phyloP scores from a whole-genome alignment of 495 filamentous ascomycete species.

The Aspergillus sclerotiicarbonarius region DNA sequence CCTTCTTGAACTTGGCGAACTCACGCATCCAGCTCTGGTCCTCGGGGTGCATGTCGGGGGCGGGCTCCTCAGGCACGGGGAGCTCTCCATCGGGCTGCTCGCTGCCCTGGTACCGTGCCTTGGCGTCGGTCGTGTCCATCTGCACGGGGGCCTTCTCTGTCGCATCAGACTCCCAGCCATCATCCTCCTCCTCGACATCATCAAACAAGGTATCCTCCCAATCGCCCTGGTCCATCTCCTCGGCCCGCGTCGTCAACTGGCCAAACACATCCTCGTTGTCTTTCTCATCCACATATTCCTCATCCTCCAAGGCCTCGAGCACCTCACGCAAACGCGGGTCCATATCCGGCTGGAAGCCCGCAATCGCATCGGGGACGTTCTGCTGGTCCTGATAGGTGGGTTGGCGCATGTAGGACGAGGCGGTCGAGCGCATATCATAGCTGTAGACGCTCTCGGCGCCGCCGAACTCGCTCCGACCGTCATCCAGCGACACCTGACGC shows the following conservation, averaged over 20 bases:
- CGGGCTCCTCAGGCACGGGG: slow-evolving; percentile 44
- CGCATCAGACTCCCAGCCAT: slow-evolving; percentile 90
- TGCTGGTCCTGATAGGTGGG: slow-evolving; percentile 91
- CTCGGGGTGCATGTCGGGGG: slow-evolving; percentile 42
- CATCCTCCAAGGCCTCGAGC: slow-evolving; percentile 92
- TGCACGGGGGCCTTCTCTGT: slow-evolving; percentile 69
- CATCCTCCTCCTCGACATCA: slow-evolving; percentile 61
- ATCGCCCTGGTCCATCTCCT: slow-evolving; percentile 68
- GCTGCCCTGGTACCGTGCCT: slow-evolving; percentile 11
- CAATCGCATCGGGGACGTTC: slow-evolving; percentile 83
- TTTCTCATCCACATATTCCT: slow-evolving; percentile 87
- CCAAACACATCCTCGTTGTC: slow-evolving; percentile 77
- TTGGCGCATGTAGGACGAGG: slow-evolving; percentile 67
- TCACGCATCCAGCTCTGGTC: slow-evolving; percentile 82
- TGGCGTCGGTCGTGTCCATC: slow-evolving; percentile 37
- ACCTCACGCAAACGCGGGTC: slow-evolving; percentile 91
- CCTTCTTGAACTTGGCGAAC: slow-evolving; percentile 86
- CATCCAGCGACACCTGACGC: slow-evolving; percentile 59
- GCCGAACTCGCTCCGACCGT: slow-evolving; percentile 44
- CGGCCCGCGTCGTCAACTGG: slow-evolving; percentile 67
- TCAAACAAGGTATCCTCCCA: slow-evolving; percentile 62
- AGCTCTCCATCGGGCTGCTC: slow-evolving; percentile 22
- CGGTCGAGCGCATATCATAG: slow-evolving; percentile 39
- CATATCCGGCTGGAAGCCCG: slow-evolving; percentile 97
- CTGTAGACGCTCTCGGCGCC: slow-evolving; percentile 31